These are phyloP conservation scores for Gossypium rotundifolium DNA, from an alignment of 345 rosid genomes.

Conservation along the genomic window DNA sequence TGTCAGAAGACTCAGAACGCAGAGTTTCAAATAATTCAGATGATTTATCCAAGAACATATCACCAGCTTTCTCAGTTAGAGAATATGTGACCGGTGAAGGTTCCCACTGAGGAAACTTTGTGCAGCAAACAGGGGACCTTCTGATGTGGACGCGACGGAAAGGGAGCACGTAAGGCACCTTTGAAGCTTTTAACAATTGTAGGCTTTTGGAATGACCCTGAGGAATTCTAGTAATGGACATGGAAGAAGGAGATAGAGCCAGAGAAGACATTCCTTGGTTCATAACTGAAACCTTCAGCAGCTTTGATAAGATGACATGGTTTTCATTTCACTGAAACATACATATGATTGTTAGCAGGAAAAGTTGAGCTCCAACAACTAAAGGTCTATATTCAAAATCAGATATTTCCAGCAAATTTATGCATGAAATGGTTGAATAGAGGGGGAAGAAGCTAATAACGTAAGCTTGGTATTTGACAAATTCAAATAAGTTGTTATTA, in stretches of 20 bases:
- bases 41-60: constrained; percentile 38
- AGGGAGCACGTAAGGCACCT: constrained; percentile 5
- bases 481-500: too few relatives aligned
- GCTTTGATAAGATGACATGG: background rate
- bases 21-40: constrained; percentile 51
- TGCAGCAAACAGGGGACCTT: constrained; percentile 33
- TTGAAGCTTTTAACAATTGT: constrained; percentile 24
- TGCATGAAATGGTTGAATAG: background rate
- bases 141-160: constrained; percentile 16
- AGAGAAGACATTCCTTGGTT: constrained; percentile 46
- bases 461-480: too few relatives aligned
- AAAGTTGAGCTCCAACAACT: background rate
- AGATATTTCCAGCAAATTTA: background rate
- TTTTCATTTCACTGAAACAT: constrained; percentile 13
- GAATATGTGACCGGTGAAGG: constrained; percentile 45
- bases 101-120: constrained; percentile 60
- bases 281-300: constrained; percentile 23
- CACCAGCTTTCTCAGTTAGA: constrained; percentile 37
- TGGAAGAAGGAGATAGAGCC: constrained; percentile 29
- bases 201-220: constrained; percentile 24
- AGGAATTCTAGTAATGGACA: constrained; percentile 19
- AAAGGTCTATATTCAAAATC: background rate
- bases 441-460: background rate
- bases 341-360: background rate
- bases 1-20: constrained; percentile 33